Evolutionary conservation across 106 monocot genomes (phyloP), one percentile per base, ranked within the genome.

Genomic region (Dactylorhiza incarnata): DNA sequence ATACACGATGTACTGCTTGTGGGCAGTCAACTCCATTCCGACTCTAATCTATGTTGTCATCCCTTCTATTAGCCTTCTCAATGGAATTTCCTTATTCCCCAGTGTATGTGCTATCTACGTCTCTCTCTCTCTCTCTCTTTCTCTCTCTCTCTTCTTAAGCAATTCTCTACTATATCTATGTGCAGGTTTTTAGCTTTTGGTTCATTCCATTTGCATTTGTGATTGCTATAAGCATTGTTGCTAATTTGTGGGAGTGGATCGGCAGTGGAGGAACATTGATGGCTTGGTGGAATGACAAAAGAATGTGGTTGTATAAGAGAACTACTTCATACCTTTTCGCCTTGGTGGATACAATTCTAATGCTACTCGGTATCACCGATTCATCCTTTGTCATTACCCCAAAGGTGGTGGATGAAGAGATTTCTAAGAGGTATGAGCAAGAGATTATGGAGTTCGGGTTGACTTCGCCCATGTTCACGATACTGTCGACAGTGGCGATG

Each of bases 231-330:
- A 87, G 65, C 49, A 46, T 6, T 22, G 51, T 51, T 10, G 73
- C 70, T 49, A 83, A 80, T 73, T 23, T 85, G 14, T 50, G 15
- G 53, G 90, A 90, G 65, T 67, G 77, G 5, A 24, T 85, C n/a
- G 9, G n/a, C 2, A 22, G 26, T 26, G 81, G 80, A 51, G 14
- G 50, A 13, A 85, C 82, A 6, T 19, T 76, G 8, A 67, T 81
- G 52, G 81, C 79, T n/a, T 95, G 92, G 95, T 92, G 91, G 92
- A 95, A 95, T 56, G 86, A 84, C 49, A 65, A 74, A 51, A 83
- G 94, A 74, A 89, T 91, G 67, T 87, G 87, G 91, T 43, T 91
- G 10, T 84, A 69, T 61, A 89, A 77, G 74, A 87, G 89, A 71
- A 58, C 74, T 14, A 85, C 89, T 24, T 87, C 91, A 5, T 89